These are phyloP conservation scores for Aspergillus conjunctus DNA, from an alignment of 495 filamentous ascomycete genomes.

Conservation along the genomic window DNA sequence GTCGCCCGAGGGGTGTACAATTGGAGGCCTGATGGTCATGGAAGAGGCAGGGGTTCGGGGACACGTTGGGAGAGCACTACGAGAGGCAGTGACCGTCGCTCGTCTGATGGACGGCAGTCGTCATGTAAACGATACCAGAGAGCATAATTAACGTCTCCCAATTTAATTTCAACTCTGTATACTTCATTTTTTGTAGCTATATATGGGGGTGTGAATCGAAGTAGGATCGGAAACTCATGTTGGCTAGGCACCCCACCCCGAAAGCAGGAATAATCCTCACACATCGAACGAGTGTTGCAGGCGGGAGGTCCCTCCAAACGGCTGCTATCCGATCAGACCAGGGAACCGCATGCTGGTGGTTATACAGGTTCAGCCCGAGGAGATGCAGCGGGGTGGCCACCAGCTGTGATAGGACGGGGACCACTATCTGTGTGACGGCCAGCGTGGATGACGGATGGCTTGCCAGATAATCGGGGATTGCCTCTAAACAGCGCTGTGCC, in stretches of 20 bases:
- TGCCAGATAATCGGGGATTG: constrained; percentile 42
- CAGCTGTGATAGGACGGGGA: constrained; percentile 78
- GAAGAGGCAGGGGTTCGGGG: constrained; percentile 47
- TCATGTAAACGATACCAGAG: constrained; percentile 40
- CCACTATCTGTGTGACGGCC: constrained; percentile 69
- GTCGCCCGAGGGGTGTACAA: constrained; percentile 47
- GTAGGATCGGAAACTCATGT: constrained; percentile 36
- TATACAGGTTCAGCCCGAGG: constrained; percentile 83
- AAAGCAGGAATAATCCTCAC: constrained; percentile 88
- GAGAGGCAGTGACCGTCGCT: constrained; percentile 47
- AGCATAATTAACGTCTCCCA: neutral
- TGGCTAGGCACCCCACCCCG: constrained; percentile 85
- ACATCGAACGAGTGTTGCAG: constrained; percentile 73
- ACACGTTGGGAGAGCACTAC: constrained; percentile 39
- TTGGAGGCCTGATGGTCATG: constrained; percentile 47
- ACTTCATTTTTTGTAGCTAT: neutral
- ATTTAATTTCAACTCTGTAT: no score
- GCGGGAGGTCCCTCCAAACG: constrained; percentile 71
- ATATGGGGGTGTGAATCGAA: neutral
- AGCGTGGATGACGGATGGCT: constrained; percentile 39
- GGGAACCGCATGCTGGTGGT: constrained; percentile 51
- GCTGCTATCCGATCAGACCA: constrained; percentile 59
- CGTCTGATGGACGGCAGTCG: constrained; percentile 36
- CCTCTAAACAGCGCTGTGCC: constrained; percentile 45
- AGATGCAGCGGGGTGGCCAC: constrained; percentile 83